Base-by-base conservation (phyloP, 1,139 yeast species). In the Yamadazyma buinensis region DNA sequence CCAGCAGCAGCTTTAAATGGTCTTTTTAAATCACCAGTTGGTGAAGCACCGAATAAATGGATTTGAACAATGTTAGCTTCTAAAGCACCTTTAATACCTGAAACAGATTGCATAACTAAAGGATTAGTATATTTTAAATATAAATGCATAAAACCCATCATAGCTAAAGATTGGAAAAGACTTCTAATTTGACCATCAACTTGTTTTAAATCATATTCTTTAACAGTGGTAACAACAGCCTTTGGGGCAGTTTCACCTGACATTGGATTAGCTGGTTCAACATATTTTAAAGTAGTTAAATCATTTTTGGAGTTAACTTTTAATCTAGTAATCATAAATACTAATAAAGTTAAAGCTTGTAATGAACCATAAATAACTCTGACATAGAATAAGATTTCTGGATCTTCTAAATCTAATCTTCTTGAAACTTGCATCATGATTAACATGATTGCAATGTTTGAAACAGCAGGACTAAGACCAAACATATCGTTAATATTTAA, bases 101-200 rank as follows among this genome's bases (percentile, higher is more conserved):
- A 78, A 51, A 94, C 75, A 43, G 92, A 81, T 72, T 92, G 98
- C 87, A 92, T 85, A 51, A 94, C 79, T 61, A 92, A 78, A 41
- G 98, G 99, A 69, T 92, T 90, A 62, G 97, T 87, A 76, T 87
- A 94, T 67, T 88, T 85, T 95, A 94, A 82, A 80, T 92, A 92
- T 44, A 92, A 54, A 66, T 92, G 98, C 97, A 92, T 90, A 80
- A 92, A 85, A 23, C 84, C 96, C 94, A 94, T 90, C 97, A 94
- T 90, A 54, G 95, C 97, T 52, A 88, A 63, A 44, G 95, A 86
- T 48, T 94, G 84, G 73, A 84, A 81, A 47, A 88, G 77, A 46
- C 95, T 74, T 67, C 84, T 86, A 62, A 90, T 76, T 44, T 87
- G 82, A 34, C 76, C 41, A 58, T 84, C 81, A 45, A 90, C 75